Conservation (phyloP, 352 stramenopile genomes). For the Phytophthora vignae region DNA sequence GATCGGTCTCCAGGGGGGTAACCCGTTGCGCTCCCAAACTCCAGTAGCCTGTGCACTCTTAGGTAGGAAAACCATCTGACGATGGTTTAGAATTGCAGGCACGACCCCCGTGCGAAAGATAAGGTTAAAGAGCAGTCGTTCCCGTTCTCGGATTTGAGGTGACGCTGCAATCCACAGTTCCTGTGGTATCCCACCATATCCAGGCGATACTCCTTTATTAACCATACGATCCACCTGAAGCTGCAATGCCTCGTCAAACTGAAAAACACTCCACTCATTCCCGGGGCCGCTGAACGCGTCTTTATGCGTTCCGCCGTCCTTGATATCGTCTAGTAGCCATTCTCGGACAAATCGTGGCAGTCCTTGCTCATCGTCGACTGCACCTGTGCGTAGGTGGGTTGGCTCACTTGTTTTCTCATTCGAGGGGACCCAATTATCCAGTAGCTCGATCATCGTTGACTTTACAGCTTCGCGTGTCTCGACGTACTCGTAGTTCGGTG, state of each 20-base stretch:
- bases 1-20: background rate
- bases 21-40: background rate
- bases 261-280: background rate
- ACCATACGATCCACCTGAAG: background rate
- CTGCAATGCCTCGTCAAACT: background rate
- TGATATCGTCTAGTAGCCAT: background rate
- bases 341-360: background rate
- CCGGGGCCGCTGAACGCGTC: background rate
- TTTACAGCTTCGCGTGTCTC: background rate
- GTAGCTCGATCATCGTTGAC: background rate
- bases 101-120: background rate
- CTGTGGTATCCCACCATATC: background rate
- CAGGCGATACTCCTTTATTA: background rate
- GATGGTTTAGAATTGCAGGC: background rate
- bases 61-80: background rate
- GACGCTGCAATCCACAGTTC: background rate
- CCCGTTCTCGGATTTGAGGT: background rate
- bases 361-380: background rate
- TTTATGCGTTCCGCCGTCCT: background rate
- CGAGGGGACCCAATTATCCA: background rate
- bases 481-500: conserved; percentile 1
- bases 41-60: background rate
- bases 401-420: background rate
- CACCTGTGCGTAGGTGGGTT: background rate
- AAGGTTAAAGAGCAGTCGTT: background rate